Percentiles rank a stretch among this genome's conserved stretches.
phyloP scores from a whole-genome alignment of 2,329 filamentous ascomycete species.

The Thielaviopsis punctulata region DNA sequence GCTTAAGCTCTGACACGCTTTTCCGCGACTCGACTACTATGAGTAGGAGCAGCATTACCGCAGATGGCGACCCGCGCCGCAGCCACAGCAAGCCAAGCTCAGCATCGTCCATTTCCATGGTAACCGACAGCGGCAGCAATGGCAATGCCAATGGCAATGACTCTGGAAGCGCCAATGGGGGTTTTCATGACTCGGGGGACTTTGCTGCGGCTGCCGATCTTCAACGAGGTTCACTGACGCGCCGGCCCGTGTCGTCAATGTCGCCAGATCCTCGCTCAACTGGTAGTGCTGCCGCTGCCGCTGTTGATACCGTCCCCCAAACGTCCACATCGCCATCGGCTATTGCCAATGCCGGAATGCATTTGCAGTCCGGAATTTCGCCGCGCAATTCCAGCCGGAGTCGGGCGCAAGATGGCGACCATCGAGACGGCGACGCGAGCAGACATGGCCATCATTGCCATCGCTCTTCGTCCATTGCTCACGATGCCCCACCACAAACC shows the following conservation, averaged over 20 bases:
- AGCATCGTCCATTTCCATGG: neutral
- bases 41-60: neutral
- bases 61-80: neutral
- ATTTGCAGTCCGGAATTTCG: neutral
- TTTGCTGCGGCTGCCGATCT: neutral
- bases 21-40: neutral
- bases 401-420: neutral
- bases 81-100: neutral
- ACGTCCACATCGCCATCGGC: neutral
- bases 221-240: neutral
- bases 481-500: neutral
- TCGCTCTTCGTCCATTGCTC: neutral
- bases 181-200: neutral
- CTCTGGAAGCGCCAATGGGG: neutral
- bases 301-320: neutral
- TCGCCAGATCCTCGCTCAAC: neutral
- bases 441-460: slow-evolving; percentile 1
- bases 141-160: no score
- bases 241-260: neutral
- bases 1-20: slow-evolving; percentile 2
- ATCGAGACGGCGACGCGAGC: slow-evolving; percentile 2
- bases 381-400: neutral
- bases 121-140: neutral
- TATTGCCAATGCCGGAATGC: neutral
- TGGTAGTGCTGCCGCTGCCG: no score